Conservation (phyloP, 495 filamentous ascomycete genomes). For the Trichoderma erinaceum region DNA sequence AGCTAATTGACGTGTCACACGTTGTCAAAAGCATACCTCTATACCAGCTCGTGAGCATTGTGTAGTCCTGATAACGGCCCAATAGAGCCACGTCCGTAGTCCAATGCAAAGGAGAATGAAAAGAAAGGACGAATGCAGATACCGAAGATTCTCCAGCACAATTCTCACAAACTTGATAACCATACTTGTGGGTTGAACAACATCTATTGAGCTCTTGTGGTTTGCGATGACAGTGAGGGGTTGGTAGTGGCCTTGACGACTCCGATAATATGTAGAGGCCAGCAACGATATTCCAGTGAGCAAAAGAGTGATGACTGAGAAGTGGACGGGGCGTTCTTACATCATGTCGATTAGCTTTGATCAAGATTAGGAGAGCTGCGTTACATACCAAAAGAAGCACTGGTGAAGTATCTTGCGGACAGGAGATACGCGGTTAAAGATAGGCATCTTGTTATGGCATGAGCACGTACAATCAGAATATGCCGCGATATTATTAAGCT, state of each 20-base stretch:
- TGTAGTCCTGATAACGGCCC: neutral
- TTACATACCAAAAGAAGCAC: constrained; percentile 9
- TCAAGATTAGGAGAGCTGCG: neutral
- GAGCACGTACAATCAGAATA: neutral
- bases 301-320: neutral
- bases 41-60: neutral
- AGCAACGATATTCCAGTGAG: neutral
- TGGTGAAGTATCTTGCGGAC: neutral
- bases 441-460: neutral
- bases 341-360: neutral
- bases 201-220: neutral
- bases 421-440: neutral
- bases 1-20: neutral
- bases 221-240: neutral
- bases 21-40: neutral
- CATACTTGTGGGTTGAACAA: neutral
- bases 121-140: neutral
- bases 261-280: neutral
- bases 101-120: neutral
- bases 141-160: neutral
- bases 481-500: neutral
- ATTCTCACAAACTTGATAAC: neutral
- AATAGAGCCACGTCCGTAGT: neutral
- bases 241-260: neutral
- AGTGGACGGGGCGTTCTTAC: neutral